Percentiles rank a stretch among this genome's conserved stretches.
These are phyloP conservation scores for Pigoraptor vietnamica DNA, from an alignment of 78 protist species.

Conservation along the genomic window DNA sequence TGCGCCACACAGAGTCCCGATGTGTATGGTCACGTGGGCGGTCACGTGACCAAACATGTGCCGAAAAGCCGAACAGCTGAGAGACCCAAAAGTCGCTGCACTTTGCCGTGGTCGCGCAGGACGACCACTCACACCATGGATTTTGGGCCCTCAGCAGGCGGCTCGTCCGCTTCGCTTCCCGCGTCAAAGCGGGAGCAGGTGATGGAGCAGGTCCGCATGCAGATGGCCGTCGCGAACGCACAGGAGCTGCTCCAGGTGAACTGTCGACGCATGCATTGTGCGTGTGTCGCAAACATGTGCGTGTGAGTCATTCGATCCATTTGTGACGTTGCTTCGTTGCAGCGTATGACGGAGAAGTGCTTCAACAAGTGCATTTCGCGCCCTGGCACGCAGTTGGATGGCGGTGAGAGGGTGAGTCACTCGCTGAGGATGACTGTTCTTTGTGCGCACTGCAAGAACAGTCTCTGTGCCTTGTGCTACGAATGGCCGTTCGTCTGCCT, in stretches of 20 bases:
- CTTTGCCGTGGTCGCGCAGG: too few species aligned
- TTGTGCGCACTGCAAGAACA: background rate
- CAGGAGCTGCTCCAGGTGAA: conserved; percentile 36
- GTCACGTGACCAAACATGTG: too few species aligned
- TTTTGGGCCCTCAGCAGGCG: background rate
- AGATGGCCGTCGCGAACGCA: conserved; percentile 35
- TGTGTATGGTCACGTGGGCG: too few species aligned
- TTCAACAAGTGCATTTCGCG: conserved; percentile 10
- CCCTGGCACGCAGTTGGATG: conserved; percentile 12
- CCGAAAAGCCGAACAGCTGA: too few species aligned
- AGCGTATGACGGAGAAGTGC: conserved; percentile 31
- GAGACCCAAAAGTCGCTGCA: too few species aligned
- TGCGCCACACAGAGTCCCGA: too few species aligned
- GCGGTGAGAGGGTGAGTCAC: background rate
- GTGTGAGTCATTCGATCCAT: too few species aligned
- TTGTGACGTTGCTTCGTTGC: too few species aligned
- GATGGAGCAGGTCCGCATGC: conserved; percentile 28
- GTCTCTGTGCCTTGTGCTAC: too few species aligned
- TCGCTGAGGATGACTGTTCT: background rate
- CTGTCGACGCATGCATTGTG: background rate
- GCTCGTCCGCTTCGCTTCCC: background rate
- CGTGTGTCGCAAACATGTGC: too few species aligned
- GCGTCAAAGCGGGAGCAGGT: background rate
- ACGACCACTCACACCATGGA: too few species aligned
- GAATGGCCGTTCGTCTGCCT: background rate